Conservation (phyloP, 768 basidiomycete genomes). For the Gymnopilus dilepis region DNA sequence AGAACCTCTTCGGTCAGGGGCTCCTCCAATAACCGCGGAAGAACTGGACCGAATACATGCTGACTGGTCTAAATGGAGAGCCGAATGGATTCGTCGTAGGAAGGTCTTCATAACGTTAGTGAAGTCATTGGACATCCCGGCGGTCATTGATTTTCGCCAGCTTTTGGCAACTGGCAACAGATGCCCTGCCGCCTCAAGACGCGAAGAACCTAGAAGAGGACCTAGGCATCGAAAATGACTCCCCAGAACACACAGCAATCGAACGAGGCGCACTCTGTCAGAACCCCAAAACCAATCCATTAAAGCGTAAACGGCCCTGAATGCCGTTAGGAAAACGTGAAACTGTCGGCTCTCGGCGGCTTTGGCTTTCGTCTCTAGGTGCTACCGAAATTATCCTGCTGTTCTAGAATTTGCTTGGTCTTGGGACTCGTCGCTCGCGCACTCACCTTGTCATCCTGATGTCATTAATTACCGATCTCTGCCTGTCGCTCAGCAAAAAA, state of each 20-base stretch:
- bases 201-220: conserved; percentile 71
- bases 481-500: neutral
- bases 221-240: conserved; percentile 82
- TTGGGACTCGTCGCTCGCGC: neutral
- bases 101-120: conserved; percentile 74
- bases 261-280: conserved; percentile 69
- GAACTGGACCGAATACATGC: conserved; percentile 71
- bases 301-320: conserved; percentile 58
- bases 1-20: conserved; percentile 68
- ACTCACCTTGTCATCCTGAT: neutral
- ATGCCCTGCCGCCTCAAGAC: conserved; percentile 70
- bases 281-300: conserved; percentile 35
- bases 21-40: conserved; percentile 69
- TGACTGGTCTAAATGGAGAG: conserved; percentile 82
- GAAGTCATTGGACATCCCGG: conserved; percentile 32
- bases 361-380: neutral
- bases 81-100: conserved; percentile 78
- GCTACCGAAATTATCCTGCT: neutral
- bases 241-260: conserved; percentile 67
- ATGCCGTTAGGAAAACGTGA: conserved; percentile 8
- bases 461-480: neutral
- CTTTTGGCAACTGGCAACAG: conserved; percentile 76
- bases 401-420: neutral
- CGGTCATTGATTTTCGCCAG: conserved; percentile 40
- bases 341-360: neutral